phyloP scores from a whole-genome alignment of 345 rosid genomes.

The Hibiscus tridactylites region DNA sequence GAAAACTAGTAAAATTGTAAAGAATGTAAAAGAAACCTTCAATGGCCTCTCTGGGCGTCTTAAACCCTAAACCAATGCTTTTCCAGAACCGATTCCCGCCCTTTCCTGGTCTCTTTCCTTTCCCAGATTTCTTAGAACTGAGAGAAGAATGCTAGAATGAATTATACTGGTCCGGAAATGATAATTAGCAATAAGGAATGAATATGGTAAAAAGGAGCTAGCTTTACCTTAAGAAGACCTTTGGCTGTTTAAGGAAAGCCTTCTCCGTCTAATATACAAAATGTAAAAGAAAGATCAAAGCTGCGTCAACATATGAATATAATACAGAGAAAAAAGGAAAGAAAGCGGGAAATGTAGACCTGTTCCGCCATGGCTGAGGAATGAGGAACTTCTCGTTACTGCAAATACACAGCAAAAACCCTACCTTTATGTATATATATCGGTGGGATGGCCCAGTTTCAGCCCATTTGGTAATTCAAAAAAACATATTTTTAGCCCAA shows the following conservation, averaged over 20 bases:
- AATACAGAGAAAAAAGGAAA: background rate
- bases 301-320: background rate
- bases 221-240: slow-evolving; percentile 13
- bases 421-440: background rate
- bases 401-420: background rate
- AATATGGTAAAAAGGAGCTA: background rate
- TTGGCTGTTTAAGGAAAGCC: slow-evolving; percentile 17
- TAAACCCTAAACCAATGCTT: slow-evolving; percentile 57
- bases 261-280: slow-evolving; percentile 7
- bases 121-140: slow-evolving; percentile 53
- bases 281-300: background rate
- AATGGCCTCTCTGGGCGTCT: slow-evolving; percentile 61
- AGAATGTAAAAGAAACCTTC: slow-evolving; percentile 26
- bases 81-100: slow-evolving; percentile 62
- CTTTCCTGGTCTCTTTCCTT: slow-evolving; percentile 70
- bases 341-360: slow-evolving; percentile 6
- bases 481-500: too few relatives aligned
- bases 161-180: background rate
- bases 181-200: background rate
- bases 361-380: slow-evolving; percentile 17
- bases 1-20: background rate
- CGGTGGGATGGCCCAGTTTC: background rate
- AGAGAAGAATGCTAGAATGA: too few relatives aligned
- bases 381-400: background rate
- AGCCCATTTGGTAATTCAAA: background rate